Percentiles rank a stretch among this genome's conserved stretches.
These are phyloP conservation scores for Wickerhamomyces sp. DNA, from an alignment of 1,139 yeast genomes.

Conservation along the genomic window DNA sequence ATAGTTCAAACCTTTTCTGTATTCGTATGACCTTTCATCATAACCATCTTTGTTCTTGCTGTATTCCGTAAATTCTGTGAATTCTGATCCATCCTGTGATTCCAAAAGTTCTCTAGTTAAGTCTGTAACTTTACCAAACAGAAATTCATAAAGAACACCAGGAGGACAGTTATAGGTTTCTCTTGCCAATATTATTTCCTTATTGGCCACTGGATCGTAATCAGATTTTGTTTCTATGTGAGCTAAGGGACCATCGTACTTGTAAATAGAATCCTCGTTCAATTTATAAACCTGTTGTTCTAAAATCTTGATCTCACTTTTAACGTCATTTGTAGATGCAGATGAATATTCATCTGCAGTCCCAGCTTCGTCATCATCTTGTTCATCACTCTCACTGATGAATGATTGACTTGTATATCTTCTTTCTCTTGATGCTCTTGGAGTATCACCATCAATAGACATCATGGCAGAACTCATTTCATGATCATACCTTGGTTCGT, in stretches of 20 bases:
- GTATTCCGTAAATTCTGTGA: constrained; percentile 45
- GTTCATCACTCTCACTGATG: constrained; percentile 23
- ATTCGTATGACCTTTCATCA: constrained; percentile 56
- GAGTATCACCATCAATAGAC: constrained; percentile 35
- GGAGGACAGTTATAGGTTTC: constrained; percentile 68
- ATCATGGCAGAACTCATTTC: constrained; percentile 28
- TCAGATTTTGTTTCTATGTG: constrained; percentile 43
- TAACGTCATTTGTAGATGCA: constrained; percentile 8
- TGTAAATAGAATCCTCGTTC: constrained; percentile 29
- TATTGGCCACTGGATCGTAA: constrained; percentile 48
- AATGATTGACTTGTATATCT: constrained; percentile 14
- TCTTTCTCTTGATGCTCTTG: constrained; percentile 11
- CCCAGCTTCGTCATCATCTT: constrained; percentile 20
- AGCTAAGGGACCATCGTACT: constrained; percentile 40
- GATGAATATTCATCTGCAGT: constrained; percentile 29
- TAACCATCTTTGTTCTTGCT: constrained; percentile 35
- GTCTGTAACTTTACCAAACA: constrained; percentile 64
- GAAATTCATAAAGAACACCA: constrained; percentile 62
- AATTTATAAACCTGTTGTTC: constrained; percentile 27
- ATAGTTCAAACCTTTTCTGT: constrained; percentile 73
- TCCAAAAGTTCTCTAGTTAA: constrained; percentile 49
- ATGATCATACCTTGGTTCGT: constrained; percentile 10
- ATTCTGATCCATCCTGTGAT: constrained; percentile 66
- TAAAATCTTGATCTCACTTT: constrained; percentile 9
- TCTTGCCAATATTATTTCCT: constrained; percentile 47